Evolutionary conservation across 768 basidiomycete genomes (phyloP), one percentile per base, ranked within the genome.

Genomic region (Lactarius psammicola): DNA sequence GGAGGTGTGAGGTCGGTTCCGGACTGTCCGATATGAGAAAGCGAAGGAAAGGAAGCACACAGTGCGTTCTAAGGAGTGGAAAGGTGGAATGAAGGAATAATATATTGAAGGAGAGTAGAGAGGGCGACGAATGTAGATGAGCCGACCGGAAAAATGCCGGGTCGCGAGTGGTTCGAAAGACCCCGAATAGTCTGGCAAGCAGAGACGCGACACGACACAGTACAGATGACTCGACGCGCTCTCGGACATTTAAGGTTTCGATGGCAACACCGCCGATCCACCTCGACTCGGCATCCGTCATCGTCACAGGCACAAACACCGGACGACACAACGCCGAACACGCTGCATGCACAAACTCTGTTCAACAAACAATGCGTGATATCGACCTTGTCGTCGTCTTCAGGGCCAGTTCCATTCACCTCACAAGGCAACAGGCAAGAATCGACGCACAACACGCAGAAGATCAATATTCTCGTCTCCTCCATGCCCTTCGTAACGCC

Each of bases 371-470:
- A n/a, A 74, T 79, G 9, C 86, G 84, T 17, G 80, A 85, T 62
- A 86, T 90, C 56, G 90, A 94, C 76, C 80, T 92, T 34, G 85
- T 93, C 59, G 78, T 94, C 66, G 79, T 89, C 53, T 92, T 93
- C 72, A 82, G 83, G 54, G 82, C 86, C 1, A 76, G 82, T 57
- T 78, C 81, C 38, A 76, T 78, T 8, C 79, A 79, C 1, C 71
- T 85, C 26, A 84, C 86, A 7, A 90, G 90, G 71, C 80, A 84
- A 44, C 84, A 87, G 65, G 82, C 82, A 11, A 80, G 84, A 34
- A 82, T 87, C 69, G 85, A 88, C 56, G 83, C 85, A 1, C 76
- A 80, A 7, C 87, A 85, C 69, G 86, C 90, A 3, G 83, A 87
- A 71, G 79, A 81, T 38, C 90, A 94, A 68, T 94, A 94, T 73